phyloP scores from a whole-genome alignment of 139 green algal genomes.

The Coelastrella sp. region DNA sequence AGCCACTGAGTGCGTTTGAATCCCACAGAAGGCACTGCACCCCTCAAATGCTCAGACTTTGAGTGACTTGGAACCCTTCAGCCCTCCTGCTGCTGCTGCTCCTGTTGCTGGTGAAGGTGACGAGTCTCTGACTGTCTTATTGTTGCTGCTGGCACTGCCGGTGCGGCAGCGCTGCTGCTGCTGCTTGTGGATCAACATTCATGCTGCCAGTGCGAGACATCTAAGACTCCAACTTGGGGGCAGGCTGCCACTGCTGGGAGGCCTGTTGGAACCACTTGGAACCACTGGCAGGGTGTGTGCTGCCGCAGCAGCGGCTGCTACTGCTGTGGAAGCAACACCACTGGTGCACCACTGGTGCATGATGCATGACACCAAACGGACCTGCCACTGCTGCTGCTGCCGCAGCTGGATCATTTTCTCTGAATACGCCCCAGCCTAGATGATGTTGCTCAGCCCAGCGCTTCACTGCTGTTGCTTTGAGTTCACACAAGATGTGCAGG shows the following conservation, averaged over 20 bases:
- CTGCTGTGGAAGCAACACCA: neutral
- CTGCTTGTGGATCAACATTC: neutral
- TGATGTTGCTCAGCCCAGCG: constrained; percentile 74
- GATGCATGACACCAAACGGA: neutral
- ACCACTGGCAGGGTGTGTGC: neutral
- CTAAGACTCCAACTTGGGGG: neutral
- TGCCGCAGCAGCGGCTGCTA: neutral
- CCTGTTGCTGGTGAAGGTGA: neutral
- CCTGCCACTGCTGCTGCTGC: neutral
- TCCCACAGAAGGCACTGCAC: neutral
- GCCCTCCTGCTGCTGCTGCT: neutral
- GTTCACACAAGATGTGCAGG: constrained; percentile 65
- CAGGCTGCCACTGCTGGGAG: neutral
- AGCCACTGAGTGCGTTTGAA: neutral
- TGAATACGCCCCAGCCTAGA: constrained; percentile 65
- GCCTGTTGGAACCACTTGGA: too few relatives aligned
- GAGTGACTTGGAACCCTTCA: neutral
- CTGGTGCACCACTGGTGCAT: neutral
- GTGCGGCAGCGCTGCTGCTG: neutral
- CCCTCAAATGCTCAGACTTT: neutral
- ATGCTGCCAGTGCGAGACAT: too few relatives aligned
- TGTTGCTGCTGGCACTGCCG: neutral
- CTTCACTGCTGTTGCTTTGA: constrained; percentile 61
- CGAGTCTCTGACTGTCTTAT: neutral
- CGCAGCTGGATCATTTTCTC: neutral